Evolutionary conservation across 306 rosid genomes (phyloP).

Genomic region (Dicorynia guianensis): DNA sequence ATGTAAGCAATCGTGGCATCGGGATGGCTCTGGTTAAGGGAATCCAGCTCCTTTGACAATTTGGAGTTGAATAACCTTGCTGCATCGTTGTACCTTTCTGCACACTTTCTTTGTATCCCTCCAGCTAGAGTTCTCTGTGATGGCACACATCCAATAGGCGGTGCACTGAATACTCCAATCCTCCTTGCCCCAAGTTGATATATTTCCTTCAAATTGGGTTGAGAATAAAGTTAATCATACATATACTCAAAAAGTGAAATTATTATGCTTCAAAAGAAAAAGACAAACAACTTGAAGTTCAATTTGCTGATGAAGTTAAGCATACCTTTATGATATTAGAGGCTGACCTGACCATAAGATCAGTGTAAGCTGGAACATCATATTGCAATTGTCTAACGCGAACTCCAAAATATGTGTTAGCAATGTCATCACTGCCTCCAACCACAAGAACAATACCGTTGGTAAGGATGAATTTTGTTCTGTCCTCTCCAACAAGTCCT

Average conservation of each 20-base stretch:
- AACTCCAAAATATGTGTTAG: conserved; percentile 61
- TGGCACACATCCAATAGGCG: conserved; percentile 76
- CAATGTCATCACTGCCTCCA: conserved; percentile 73
- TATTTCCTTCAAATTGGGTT: conserved; percentile 44
- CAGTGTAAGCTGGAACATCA: conserved; percentile 67
- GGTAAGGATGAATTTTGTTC: conserved; percentile 55
- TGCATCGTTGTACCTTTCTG: conserved; percentile 48
- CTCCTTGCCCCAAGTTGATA: conserved; percentile 62
- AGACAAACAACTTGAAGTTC: too few relatives aligned
- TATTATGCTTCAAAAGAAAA: too few relatives aligned
- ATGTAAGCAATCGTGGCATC: conserved; percentile 48
- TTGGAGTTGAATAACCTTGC: conserved; percentile 57
- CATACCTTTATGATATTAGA: conserved; percentile 55
- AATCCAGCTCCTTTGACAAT: conserved; percentile 24
- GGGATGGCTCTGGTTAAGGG: conserved; percentile 33
- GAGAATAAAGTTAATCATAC: not conserved
- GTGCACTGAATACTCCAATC: conserved; percentile 57
- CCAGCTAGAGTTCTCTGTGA: conserved; percentile 68
- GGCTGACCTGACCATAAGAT: conserved; percentile 53
- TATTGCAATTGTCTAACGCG: conserved; percentile 49
- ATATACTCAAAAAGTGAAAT: too few relatives aligned
- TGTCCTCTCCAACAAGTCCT: conserved; percentile 50
- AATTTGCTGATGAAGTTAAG: not conserved
- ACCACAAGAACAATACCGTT: conserved; percentile 58
- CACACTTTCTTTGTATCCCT: conserved; percentile 57